Base-by-base conservation (phyloP, 2,329 filamentous ascomycete species). In the Trichoderma aggressivum region DNA sequence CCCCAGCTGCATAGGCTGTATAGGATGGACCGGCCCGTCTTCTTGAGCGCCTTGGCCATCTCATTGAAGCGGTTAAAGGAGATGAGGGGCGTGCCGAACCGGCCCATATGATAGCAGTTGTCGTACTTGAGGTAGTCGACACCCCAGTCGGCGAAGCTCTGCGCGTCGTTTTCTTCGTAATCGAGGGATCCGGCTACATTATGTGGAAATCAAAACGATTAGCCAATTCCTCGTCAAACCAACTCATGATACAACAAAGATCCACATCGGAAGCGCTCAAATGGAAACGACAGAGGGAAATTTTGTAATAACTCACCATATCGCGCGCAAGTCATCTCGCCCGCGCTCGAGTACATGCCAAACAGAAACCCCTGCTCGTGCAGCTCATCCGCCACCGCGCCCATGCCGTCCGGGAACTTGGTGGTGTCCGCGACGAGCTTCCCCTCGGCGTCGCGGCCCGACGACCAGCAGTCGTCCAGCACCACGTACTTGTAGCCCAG, bases 61-160 rank as follows among this genome's bases (percentile, higher is more conserved):
- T 26, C 64, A 36, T 67, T 71, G 69, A 62, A 71, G 69, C 70
- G 70, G 39, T 70, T 34, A 34, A 71, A 71, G n/a, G 70, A 71
- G 24, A 70, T 70, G 7, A 63, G 30, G 28, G 64, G 70, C 55
- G 56, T 70, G 43, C 70, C 70, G 30, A 69, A 62, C 28, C 65
- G 70, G 39, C 70, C 65, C 64, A 69, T 63, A 66, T 71, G 64
- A 30, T 69, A 71, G 74, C 85, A 86, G 73, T 86, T 86, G 73
- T 87, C 85, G 73, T 86, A 86, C 78, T 87, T 87, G 47, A 87
- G 78, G 63, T 86, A 86, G 74, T 86, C 85, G 67, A 87, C 80
- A 2, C 84, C 84, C 86, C 86, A 87, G 14, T 81, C 79, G 1
- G 85, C 84, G 73, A 86, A 88, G 0, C 82, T 83, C 73, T 84